Evolutionary conservation across 129 eudicot species (phyloP), one percentile per base, ranked within the genome.

Genomic region (Chrysanthemum makinoi): DNA sequence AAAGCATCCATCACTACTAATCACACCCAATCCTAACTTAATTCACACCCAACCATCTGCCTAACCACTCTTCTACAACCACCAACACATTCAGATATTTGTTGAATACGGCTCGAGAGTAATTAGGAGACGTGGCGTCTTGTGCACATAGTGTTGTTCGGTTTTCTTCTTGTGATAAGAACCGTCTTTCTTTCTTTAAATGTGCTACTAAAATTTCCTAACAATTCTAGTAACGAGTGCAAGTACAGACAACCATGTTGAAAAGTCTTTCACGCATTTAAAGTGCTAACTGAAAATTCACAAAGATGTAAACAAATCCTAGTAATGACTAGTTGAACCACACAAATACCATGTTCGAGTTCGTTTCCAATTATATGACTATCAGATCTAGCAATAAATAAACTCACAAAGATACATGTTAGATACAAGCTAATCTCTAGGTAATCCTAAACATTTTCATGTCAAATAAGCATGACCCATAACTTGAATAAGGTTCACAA

Each of bases 31-130:
- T 58, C 66, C 72, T 77, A 70, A 57, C 76, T 77, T 69, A 30
- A 77, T 26, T 70, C 81, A 77, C 72, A 77, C 81, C 81, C 72
- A 77, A 77, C 61, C 81, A 59, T 78, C 60, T 78, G 57, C 72
- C 77, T 55, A 71, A 64, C 46, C 39, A 70, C 57, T 62, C 75
- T 69, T 49, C 30, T 60, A 49, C 79, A 57, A 62, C 77, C 71
- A 63, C 11, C 61, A 2, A 28, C 19, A 26, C 8, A 2, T 15
- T 2, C 4, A 16, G 10, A n/a, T 28, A 53, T 49, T 6, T 70
- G 66, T 56, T 55, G 44, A 20, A 39, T 44, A 35, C 28, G 47
- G 13, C 35, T 33, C 10, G 20, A 69, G 57, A 39, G 19, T 4
- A 13, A 12, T 54, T 30, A 39, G 19, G 22, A 33, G 53, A 58